Conservation (phyloP, 2,329 filamentous ascomycete species). For the Arthrobotrys pseudoclavata region DNA sequence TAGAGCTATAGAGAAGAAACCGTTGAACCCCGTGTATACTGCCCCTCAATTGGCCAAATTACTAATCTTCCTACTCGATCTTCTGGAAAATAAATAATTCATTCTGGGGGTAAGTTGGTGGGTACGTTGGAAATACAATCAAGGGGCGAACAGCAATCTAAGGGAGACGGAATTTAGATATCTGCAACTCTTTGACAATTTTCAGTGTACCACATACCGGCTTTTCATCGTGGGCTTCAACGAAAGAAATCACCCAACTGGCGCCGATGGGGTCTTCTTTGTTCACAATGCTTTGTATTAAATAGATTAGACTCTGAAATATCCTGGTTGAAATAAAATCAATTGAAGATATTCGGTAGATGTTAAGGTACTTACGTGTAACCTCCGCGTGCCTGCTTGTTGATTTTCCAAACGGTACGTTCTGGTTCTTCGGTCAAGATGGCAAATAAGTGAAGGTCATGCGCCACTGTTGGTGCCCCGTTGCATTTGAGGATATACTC, state of each 20-base stretch:
- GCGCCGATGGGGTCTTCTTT: background rate
- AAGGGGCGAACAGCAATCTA: constrained; percentile 1
- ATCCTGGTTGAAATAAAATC: no score
- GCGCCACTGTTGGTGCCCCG: background rate
- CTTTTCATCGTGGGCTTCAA: background rate
- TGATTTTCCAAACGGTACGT: background rate
- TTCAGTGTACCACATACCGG: background rate
- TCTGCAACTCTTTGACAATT: background rate
- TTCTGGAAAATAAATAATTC: background rate
- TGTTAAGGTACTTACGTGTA: background rate
- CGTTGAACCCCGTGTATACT: no score
- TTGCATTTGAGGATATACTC: background rate
- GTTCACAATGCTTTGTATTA: background rate
- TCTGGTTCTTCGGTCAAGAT: background rate
- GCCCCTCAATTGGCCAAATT: background rate
- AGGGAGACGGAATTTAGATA: background rate
- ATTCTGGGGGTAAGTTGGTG: background rate
- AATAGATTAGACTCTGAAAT: background rate
- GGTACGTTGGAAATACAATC: background rate
- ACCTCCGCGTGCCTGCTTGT: background rate
- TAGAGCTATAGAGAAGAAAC: no score
- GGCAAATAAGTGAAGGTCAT: background rate
- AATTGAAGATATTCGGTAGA: background rate
- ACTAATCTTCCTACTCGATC: background rate
- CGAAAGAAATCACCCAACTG: background rate